Percentiles rank a stretch among this genome's conserved stretches.
These are phyloP conservation scores for Aspergillus affinis DNA, from an alignment of 495 filamentous ascomycete species.

Conservation along the genomic window DNA sequence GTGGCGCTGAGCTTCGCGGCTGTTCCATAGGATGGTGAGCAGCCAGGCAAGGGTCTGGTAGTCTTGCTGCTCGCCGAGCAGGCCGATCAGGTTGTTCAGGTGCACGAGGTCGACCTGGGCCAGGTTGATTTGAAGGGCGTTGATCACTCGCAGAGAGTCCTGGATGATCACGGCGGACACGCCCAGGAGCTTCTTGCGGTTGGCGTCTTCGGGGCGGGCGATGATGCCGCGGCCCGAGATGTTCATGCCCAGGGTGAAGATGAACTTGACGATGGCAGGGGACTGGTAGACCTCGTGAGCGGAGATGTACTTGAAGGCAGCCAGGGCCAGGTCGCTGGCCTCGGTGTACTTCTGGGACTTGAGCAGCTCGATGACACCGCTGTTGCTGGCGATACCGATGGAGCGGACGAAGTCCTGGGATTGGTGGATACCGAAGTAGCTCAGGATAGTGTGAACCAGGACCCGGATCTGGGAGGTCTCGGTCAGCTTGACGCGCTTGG, in stretches of 20 bases:
- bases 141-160: conserved; percentile 18
- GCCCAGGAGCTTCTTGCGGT: conserved; percentile 17
- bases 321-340: conserved; percentile 35
- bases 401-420: conserved; percentile 39
- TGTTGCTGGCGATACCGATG: conserved; percentile 36
- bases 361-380: conserved; percentile 29
- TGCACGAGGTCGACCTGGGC: conserved; percentile 32
- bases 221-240: conserved; percentile 18
- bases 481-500: conserved; percentile 34
- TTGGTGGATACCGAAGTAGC: conserved; percentile 34
- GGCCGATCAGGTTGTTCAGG: conserved; percentile 35
- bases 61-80: conserved; percentile 39
- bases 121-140: conserved; percentile 24
- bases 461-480: conserved; percentile 25
- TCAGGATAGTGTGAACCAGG: conserved; percentile 31
- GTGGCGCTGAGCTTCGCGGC: conserved; percentile 31
- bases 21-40: conserved; percentile 36
- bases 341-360: conserved; percentile 26
- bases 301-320: conserved; percentile 28
- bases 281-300: conserved; percentile 21
- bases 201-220: conserved; percentile 6
- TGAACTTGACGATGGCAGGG: conserved; percentile 19
- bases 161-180: conserved; percentile 20
- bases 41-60: conserved; percentile 38
- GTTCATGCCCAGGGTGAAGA: conserved; percentile 23